A percentile compares a stretch with the other conserved stretches of the same genome.
These are phyloP conservation scores for Spatholobus suberectus DNA, from an alignment of 306 rosid genomes.

Conservation along the genomic window DNA sequence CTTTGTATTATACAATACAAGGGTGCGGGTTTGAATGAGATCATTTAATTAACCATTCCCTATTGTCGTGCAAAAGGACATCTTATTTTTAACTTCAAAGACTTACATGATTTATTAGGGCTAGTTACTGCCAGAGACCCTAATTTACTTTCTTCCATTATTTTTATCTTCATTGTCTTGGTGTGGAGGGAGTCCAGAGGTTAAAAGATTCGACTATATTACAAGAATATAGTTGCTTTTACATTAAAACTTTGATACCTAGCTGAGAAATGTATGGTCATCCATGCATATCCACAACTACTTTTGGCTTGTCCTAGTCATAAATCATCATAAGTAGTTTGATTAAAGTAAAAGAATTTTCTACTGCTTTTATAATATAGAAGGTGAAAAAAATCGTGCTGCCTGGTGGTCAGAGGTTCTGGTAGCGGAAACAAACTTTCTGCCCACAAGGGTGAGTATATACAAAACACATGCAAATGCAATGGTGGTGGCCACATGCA, in stretches of 20 bases:
- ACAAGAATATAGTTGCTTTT: background rate
- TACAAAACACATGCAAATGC: background rate
- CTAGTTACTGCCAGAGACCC: background rate
- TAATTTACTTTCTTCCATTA: background rate
- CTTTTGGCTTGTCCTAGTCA: slow-evolving; percentile 1
- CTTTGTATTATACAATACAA: background rate
- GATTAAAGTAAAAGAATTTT: background rate
- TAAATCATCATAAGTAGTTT: background rate
- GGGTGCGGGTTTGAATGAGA: background rate
- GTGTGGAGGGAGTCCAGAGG: background rate
- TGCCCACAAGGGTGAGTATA: background rate
- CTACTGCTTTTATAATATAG: background rate
- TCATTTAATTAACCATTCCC: background rate
- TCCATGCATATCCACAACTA: background rate
- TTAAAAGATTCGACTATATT: background rate
- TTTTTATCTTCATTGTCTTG: background rate
- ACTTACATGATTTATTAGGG: background rate
- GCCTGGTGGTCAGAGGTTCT: background rate
- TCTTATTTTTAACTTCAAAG: background rate
- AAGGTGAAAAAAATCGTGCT: background rate
- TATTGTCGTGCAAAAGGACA: background rate
- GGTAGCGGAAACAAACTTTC: background rate
- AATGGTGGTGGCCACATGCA: background rate
- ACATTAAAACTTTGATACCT: background rate
- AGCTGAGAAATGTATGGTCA: background rate